A percentile compares a stretch with the other conserved stretches of the same genome.
These are phyloP conservation scores for Eucalyptus tenuipes DNA, from an alignment of 345 rosid genomes.

Conservation along the genomic window DNA sequence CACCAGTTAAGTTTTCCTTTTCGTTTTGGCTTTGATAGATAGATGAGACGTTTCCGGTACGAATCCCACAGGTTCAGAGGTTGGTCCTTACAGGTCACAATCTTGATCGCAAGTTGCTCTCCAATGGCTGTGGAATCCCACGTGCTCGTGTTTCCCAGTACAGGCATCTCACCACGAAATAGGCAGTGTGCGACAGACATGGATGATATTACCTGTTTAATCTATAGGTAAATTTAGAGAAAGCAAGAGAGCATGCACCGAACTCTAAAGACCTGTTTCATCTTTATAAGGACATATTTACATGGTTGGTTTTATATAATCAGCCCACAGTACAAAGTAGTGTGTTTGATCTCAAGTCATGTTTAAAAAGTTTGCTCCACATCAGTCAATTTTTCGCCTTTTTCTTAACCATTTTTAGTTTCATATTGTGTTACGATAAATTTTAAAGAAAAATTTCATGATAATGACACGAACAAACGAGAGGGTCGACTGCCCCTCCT, in stretches of 20 bases:
- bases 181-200: not conserved
- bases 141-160: not conserved
- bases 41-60: slow-evolving; percentile 17
- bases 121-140: not conserved
- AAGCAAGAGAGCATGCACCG: not conserved
- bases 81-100: not conserved
- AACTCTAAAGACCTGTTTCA: not conserved
- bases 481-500: not conserved
- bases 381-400: not conserved
- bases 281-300: not conserved
- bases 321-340: not conserved
- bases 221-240: not conserved
- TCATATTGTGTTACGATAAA: not conserved
- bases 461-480: not conserved
- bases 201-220: not conserved
- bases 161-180: not conserved
- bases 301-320: not conserved
- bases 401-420: not conserved
- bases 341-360: not conserved
- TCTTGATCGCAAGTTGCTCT: not conserved
- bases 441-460: not conserved
- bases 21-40: not conserved
- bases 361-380: not conserved
- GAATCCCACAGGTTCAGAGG: not conserved
- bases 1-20: not conserved